These are phyloP conservation scores for Tuber melanosporum DNA, from an alignment of 495 filamentous ascomycete genomes.

Conservation along the genomic window DNA sequence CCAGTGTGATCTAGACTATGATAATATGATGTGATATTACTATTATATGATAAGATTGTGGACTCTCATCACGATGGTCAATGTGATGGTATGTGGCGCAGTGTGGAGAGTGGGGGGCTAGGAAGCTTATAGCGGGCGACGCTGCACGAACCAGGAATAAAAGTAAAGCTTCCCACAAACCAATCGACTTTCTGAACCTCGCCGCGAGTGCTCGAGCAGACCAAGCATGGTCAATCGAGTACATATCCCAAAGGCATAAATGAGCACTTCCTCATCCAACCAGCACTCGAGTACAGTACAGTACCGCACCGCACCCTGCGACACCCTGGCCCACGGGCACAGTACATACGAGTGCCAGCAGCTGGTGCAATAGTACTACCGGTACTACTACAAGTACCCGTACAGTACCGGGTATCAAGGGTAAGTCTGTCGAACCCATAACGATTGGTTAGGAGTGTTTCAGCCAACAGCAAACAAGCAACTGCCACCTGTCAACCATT, in stretches of 20 bases:
- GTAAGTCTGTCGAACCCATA: no score
- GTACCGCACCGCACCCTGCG: no score
- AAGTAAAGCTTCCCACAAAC: background rate
- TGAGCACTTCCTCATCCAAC: background rate
- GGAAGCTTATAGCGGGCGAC: background rate
- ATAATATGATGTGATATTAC: background rate
- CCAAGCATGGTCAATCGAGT: background rate
- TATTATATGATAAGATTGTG: constrained; percentile 1
- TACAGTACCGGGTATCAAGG: no score
- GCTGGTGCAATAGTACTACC: no score
- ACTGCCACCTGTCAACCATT: no score
- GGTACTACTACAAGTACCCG: no score
- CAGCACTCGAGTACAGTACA: no score
- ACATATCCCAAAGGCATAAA: background rate
- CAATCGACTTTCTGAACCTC: background rate
- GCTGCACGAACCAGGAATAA: no score
- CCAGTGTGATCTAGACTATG: background rate
- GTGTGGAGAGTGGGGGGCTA: background rate
- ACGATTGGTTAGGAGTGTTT: no score
- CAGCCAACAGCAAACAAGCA: no score
- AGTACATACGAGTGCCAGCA: no score
- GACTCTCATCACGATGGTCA: background rate
- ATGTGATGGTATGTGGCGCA: background rate
- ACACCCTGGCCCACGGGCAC: no score
- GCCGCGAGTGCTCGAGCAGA: background rate